phyloP scores from a whole-genome alignment of 805 yeast genomes.

The Ogataea methanolica region DNA sequence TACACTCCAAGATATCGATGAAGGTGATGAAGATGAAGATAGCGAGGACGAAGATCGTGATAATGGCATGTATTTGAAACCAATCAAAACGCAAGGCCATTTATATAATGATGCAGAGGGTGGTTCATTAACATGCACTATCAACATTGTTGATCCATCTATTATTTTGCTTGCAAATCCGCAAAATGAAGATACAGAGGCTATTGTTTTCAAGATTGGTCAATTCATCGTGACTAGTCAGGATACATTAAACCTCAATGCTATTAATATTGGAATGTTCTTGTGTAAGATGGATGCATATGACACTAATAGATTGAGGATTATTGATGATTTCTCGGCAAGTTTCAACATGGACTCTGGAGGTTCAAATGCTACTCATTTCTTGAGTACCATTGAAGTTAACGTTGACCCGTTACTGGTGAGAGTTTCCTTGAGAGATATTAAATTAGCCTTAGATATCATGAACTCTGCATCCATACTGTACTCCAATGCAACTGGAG shows the following conservation, averaged over 20 bases:
- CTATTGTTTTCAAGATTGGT: constrained; percentile 83
- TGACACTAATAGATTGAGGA: constrained; percentile 59
- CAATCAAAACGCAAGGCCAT: too few relatives aligned
- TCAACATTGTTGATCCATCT: constrained; percentile 74
- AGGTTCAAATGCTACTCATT: constrained; percentile 54
- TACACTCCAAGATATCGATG: not conserved
- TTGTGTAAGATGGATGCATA: constrained; percentile 67
- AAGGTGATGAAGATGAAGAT: constrained; percentile 9
- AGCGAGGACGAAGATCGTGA: constrained; percentile 2
- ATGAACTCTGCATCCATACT: constrained; percentile 65
- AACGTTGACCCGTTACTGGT: constrained; percentile 76
- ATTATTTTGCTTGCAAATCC: constrained; percentile 80
- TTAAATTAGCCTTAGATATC: constrained; percentile 70
- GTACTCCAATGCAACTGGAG: constrained; percentile 27
- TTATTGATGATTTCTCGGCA: constrained; percentile 85
- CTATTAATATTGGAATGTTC: constrained; percentile 82
- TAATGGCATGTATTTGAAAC: not conserved
- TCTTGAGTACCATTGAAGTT: constrained; percentile 59
- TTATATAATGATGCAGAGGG: too few relatives aligned
- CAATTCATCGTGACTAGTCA: constrained; percentile 71
- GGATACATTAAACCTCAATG: constrained; percentile 59
- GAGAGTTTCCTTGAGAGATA: constrained; percentile 83
- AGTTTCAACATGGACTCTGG: constrained; percentile 69
- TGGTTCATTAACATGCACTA: constrained; percentile 41
- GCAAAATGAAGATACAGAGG: constrained; percentile 63